Conservation (phyloP, 192 early-diverging fungal species). For the Phlyctochytrium planicorne region DNA sequence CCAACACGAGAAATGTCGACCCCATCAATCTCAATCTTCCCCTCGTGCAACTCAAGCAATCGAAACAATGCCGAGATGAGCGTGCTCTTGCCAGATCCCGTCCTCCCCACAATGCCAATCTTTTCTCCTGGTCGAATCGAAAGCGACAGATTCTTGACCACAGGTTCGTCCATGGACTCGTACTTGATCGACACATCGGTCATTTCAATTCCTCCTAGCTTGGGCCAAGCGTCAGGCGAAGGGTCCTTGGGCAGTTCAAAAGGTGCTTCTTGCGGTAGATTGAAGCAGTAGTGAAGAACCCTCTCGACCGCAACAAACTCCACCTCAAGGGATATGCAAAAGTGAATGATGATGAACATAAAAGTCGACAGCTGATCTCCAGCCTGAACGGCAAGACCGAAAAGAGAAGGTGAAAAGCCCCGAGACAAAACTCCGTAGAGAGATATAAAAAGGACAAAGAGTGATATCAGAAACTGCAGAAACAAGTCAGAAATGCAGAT, state of each 20-base stretch:
- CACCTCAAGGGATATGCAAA: neutral
- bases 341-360: neutral
- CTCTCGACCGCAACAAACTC: slow-evolving; percentile 54
- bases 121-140: slow-evolving; percentile 40
- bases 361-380: neutral
- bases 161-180: slow-evolving; percentile 21
- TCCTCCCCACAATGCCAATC: slow-evolving; percentile 51
- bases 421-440: neutral
- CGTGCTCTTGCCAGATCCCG: slow-evolving; percentile 52
- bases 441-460: slow-evolving; percentile 5
- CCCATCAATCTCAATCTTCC: slow-evolving; percentile 60
- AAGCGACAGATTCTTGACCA: slow-evolving; percentile 34
- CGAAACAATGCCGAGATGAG: slow-evolving; percentile 55
- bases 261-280: slow-evolving; percentile 34
- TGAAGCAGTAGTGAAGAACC: slow-evolving; percentile 35
- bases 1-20: slow-evolving; percentile 27
- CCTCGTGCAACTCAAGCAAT: slow-evolving; percentile 33
- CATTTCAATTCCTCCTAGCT: slow-evolving; percentile 38
- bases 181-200: slow-evolving; percentile 35
- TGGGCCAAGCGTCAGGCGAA: slow-evolving; percentile 36
- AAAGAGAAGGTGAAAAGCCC: neutral
- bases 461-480: slow-evolving; percentile 15
- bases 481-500: neutral
- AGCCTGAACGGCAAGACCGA: neutral
- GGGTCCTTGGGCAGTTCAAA: slow-evolving; percentile 32